Percentiles rank a stretch among this genome's conserved stretches.
Evolutionary conservation across 441 rosid species (phyloP).

Genomic region (Adansonia rubrostipa): DNA sequence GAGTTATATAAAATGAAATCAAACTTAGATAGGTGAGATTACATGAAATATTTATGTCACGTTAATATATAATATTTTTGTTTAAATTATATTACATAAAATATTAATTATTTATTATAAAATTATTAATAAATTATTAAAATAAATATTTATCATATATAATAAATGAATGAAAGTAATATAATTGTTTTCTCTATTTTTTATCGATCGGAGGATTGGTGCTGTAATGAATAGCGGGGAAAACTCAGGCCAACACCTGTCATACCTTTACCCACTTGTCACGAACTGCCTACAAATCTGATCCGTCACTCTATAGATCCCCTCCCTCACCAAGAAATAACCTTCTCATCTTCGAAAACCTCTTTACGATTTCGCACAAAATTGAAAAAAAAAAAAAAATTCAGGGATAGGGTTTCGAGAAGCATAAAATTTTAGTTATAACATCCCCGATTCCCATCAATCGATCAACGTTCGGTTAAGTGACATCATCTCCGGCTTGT

Average conservation of each 20-base stretch:
- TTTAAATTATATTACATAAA: too few relatives aligned
- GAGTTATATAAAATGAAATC: too few relatives aligned
- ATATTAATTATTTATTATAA: too few relatives aligned
- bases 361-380: conserved; percentile 34
- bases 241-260: conserved; percentile 18
- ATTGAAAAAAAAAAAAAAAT: background rate
- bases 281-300: background rate
- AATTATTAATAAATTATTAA: too few relatives aligned
- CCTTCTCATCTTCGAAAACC: background rate
- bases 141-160: too few relatives aligned
- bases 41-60: too few relatives aligned
- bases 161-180: too few relatives aligned
- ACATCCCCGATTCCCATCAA: conserved; percentile 10
- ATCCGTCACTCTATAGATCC: conserved; percentile 11
- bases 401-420: conserved; percentile 16
- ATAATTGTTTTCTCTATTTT: too few relatives aligned
- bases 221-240: too few relatives aligned
- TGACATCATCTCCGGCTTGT: conserved; percentile 5
- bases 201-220: too few relatives aligned
- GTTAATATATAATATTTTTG: too few relatives aligned
- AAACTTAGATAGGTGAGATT: too few relatives aligned
- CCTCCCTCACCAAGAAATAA: conserved; percentile 38
- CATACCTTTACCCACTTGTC: background rate
- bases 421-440: background rate
- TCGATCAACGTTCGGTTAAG: conserved; percentile 16